Conservation (phyloP, 2,329 filamentous ascomycete species). For the Fusarium pseudonygamai region DNA sequence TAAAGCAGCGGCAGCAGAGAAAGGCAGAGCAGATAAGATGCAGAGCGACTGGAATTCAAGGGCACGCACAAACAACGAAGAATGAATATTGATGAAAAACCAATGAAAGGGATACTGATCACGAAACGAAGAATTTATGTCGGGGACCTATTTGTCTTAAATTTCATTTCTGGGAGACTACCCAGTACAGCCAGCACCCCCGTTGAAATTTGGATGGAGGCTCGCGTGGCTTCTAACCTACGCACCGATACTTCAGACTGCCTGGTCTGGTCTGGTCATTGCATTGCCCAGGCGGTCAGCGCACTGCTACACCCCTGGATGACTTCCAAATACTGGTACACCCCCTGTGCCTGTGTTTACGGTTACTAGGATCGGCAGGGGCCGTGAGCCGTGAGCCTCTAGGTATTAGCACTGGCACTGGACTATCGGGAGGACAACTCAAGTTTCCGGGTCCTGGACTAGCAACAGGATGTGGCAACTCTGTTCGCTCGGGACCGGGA, state of each 20-base stretch:
- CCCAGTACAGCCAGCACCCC: background rate
- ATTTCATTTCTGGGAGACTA: constrained; percentile 24
- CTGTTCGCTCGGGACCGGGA: constrained; percentile 17
- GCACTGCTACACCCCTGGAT: constrained; percentile 32
- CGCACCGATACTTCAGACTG: constrained; percentile 33
- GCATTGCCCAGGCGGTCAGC: constrained; percentile 37
- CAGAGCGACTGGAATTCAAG: constrained; percentile 34
- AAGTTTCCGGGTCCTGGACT: constrained; percentile 30
- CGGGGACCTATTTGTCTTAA: constrained; percentile 39
- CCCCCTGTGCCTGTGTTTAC: constrained; percentile 35
- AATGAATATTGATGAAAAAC: constrained; percentile 33
- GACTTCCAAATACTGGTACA: constrained; percentile 1
- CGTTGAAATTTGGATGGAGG: constrained; percentile 31
- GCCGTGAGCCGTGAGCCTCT: constrained; percentile 35
- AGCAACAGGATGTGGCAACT: constrained; percentile 26
- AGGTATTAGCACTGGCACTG: constrained; percentile 27
- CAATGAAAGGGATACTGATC: constrained; percentile 28
- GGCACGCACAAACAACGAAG: constrained; percentile 33
- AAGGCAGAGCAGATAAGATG: constrained; percentile 15
- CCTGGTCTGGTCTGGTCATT: constrained; percentile 31
- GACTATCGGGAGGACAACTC: constrained; percentile 18
- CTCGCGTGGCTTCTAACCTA: constrained; percentile 31
- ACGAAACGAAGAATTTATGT: constrained; percentile 29
- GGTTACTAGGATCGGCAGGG: constrained; percentile 43
- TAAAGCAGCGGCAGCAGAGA: constrained; percentile 18